Evolutionary conservation across 495 filamentous ascomycete species (phyloP).

Genomic region (Staphylotrichum longicolle): DNA sequence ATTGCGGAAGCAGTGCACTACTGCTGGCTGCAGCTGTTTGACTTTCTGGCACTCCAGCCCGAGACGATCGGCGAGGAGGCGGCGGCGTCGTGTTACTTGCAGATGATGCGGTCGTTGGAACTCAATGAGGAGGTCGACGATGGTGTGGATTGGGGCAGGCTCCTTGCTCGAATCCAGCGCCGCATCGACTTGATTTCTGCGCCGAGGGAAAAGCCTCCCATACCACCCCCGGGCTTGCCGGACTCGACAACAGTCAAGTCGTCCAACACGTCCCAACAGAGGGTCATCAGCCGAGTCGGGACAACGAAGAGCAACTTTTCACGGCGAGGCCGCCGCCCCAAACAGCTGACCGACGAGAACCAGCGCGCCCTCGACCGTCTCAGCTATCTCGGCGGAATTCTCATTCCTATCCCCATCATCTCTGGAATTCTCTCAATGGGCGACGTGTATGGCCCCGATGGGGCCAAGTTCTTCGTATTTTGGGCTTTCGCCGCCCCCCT

Average conservation of each 20-base stretch:
- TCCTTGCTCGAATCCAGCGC: conserved; percentile 32
- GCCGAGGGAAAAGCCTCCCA: not conserved
- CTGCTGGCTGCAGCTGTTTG: conserved; percentile 41
- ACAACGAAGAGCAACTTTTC: not conserved
- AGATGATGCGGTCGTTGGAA: conserved; percentile 36
- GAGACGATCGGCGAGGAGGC: not conserved
- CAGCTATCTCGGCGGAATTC: conserved; percentile 43
- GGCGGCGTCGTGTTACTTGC: conserved; percentile 27
- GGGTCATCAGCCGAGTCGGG: not conserved
- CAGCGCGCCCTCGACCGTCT: conserved; percentile 42
- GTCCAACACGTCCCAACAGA: not conserved
- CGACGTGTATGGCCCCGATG: conserved; percentile 38
- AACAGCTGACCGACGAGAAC: conserved; percentile 27
- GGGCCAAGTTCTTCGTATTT: conserved; percentile 40
- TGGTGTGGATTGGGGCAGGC: conserved; percentile 29
- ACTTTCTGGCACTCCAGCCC: conserved; percentile 23
- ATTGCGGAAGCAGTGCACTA: conserved; percentile 32
- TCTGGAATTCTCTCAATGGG: conserved; percentile 45
- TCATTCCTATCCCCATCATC: conserved; percentile 43
- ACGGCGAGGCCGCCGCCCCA: not conserved
- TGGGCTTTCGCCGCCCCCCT: conserved; percentile 41
- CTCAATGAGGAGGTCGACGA: conserved; percentile 25
- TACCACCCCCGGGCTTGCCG: not conserved
- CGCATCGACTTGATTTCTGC: conserved; percentile 26
- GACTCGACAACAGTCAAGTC: not conserved